phyloP scores from a whole-genome alignment of 1,284 basidiomycete genomes.

The Coniferiporia weirii region DNA sequence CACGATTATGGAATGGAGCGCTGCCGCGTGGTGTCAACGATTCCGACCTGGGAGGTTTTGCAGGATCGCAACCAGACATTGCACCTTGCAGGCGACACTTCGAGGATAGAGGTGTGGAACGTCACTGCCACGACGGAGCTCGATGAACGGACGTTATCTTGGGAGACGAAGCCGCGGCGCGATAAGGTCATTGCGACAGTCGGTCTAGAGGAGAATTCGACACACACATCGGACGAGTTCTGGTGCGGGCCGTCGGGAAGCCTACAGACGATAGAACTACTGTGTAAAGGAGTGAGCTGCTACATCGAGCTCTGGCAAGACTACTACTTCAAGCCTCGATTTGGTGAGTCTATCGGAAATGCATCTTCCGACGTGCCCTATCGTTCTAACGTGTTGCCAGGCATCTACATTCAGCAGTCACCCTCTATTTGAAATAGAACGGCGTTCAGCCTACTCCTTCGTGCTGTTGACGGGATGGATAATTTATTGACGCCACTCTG shows the following conservation, averaged over 20 bases:
- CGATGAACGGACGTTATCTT: constrained; percentile 14
- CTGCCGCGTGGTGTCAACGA: constrained; percentile 13
- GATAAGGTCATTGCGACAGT: neutral
- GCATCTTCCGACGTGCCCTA: neutral
- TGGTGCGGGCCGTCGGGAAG: constrained; percentile 17
- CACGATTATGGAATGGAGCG: constrained; percentile 19
- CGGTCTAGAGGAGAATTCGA: constrained; percentile 10
- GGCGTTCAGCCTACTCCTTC: neutral
- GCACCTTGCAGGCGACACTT: constrained; percentile 15
- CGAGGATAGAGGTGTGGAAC: constrained; percentile 13
- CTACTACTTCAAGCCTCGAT: constrained; percentile 15
- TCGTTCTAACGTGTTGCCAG: neutral
- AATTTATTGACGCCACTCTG: neutral
- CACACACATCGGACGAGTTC: constrained; percentile 14
- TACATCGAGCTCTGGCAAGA: constrained; percentile 17
- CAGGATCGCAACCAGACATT: constrained; percentile 11
- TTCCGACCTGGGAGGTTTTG: constrained; percentile 12
- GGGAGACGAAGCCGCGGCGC: constrained; percentile 13
- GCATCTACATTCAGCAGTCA: constrained; percentile 16
- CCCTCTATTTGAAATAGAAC: constrained; percentile 10
- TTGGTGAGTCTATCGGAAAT: constrained; percentile 5
- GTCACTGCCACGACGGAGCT: constrained; percentile 8
- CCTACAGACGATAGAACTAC: constrained; percentile 15
- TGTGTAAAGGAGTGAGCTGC: constrained; percentile 11
- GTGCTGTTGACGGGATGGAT: neutral